Evolutionary conservation across 1,284 basidiomycete species (phyloP).

Genomic region (Sphagnurus paluster): DNA sequence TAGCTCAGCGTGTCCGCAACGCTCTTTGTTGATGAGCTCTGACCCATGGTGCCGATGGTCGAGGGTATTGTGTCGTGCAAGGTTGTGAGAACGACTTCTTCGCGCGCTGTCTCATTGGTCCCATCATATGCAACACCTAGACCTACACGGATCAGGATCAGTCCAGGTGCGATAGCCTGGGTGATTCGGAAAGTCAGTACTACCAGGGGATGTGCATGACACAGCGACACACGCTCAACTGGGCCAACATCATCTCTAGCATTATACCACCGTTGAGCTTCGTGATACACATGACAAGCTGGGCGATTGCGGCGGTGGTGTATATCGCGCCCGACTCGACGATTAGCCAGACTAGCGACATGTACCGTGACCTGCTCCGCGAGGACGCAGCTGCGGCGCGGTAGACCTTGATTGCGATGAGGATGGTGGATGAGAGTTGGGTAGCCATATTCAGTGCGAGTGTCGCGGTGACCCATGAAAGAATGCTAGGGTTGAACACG

Average conservation of each 20-base stretch:
- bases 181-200: no score
- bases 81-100: constrained; percentile 11
- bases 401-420: constrained; percentile 25
- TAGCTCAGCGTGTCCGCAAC: background rate
- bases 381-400: constrained; percentile 16
- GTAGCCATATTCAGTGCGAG: constrained; percentile 27
- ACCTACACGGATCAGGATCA: constrained; percentile 26
- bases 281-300: constrained; percentile 22
- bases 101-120: constrained; percentile 1
- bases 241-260: no score
- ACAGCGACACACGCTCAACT: no score
- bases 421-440: constrained; percentile 23
- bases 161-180: constrained; percentile 25
- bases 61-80: constrained; percentile 12
- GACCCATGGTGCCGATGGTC: background rate
- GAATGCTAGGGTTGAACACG: constrained; percentile 18
- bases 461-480: constrained; percentile 25
- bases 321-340: constrained; percentile 26
- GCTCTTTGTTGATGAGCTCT: no score
- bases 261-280: constrained; percentile 28
- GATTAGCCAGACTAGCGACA: constrained; percentile 22
- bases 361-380: constrained; percentile 17
- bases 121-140: constrained; percentile 23
- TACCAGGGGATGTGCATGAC: no score
- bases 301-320: constrained; percentile 24